Evolutionary conservation across 441 rosid genomes (phyloP).

Genomic region (Syzygium malaccense): DNA sequence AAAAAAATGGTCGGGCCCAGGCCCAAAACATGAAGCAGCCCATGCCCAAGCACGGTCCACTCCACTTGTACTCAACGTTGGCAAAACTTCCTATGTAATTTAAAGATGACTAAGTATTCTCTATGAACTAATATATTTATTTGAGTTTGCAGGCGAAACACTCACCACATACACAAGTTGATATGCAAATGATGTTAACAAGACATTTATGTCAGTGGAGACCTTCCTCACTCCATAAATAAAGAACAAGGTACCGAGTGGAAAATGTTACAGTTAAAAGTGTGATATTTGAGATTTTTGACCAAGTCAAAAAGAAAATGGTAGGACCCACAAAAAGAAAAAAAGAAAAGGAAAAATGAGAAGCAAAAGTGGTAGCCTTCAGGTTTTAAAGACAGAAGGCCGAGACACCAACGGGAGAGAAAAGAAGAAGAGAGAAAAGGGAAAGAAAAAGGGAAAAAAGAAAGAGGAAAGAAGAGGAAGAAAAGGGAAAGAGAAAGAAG

Average conservation of each 20-base stretch:
- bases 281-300: too few relatives aligned
- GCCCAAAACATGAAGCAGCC: background rate
- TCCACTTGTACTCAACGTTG: background rate
- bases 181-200: background rate
- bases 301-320: too few relatives aligned
- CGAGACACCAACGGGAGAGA: too few relatives aligned
- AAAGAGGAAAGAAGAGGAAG: too few relatives aligned
- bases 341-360: too few relatives aligned
- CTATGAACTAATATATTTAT: background rate
- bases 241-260: background rate
- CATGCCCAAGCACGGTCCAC: background rate
- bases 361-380: too few relatives aligned
- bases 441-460: too few relatives aligned
- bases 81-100: background rate
- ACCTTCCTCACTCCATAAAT: background rate
- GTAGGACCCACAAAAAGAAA: too few relatives aligned
- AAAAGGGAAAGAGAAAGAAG: too few relatives aligned
- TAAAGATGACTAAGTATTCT: background rate
- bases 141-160: background rate
- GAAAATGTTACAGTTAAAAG: background rate
- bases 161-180: background rate
- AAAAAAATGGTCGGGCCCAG: background rate
- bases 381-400: too few relatives aligned
- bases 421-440: too few relatives aligned
- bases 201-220: background rate